Conservation (phyloP, 768 basidiomycete genomes). For the Boletus fagicola region DNA sequence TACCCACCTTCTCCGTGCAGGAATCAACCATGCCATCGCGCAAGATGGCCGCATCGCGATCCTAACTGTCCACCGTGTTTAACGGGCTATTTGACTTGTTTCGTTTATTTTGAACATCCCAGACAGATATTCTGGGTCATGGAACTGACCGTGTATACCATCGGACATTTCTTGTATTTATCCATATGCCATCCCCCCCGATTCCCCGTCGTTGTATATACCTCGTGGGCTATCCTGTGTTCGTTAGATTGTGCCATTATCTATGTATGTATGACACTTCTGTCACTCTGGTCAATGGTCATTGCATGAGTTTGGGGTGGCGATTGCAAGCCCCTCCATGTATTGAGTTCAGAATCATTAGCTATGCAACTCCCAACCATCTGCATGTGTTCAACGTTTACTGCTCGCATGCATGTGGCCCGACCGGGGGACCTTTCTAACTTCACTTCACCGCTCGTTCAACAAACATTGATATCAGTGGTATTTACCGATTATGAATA, state of each 20-base stretch:
- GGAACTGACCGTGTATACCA: slow-evolving; percentile 16
- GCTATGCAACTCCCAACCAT: neutral
- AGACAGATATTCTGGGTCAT: neutral
- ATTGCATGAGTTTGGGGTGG: neutral
- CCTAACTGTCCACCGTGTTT: slow-evolving; percentile 60
- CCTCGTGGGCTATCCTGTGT: slow-evolving; percentile 3
- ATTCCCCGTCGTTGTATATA: slow-evolving; percentile 10
- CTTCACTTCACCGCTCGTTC: neutral
- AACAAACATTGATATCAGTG: neutral
- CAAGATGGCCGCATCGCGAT: slow-evolving; percentile 83
- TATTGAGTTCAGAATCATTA: neutral
- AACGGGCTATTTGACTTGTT: slow-evolving; percentile 2
- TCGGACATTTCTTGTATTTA: slow-evolving; percentile 1
- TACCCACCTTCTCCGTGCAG: slow-evolving; percentile 36
- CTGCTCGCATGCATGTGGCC: no score
- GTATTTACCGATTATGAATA: slow-evolving; percentile 17
- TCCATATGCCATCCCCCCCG: slow-evolving; percentile 1
- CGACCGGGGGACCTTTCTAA: neutral
- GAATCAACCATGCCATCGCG: slow-evolving; percentile 76
- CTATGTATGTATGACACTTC: neutral
- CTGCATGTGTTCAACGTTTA: no score
- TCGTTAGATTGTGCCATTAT: slow-evolving; percentile 3
- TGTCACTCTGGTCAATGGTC: neutral
- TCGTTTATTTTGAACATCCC: neutral
- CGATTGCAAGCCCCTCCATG: neutral